Conservation (phyloP, 257 asterid genomes). For the Rhazya stricta region DNA sequence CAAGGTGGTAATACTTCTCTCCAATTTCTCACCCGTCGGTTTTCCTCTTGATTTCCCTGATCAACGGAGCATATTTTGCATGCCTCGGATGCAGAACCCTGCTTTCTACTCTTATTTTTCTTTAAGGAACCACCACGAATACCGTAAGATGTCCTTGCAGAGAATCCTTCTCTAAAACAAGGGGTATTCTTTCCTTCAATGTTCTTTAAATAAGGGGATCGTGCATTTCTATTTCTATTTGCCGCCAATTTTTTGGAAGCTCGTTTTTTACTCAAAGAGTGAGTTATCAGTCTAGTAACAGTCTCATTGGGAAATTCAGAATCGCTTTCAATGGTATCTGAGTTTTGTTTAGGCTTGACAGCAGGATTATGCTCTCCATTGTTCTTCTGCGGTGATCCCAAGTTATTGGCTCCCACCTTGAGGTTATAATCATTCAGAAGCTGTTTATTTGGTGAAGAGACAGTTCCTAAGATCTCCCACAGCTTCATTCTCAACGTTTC, state of each 20-base stretch:
- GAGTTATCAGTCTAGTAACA: conserved; percentile 47
- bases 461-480: conserved; percentile 68
- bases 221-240: conserved; percentile 30
- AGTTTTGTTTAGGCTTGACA: conserved; percentile 39
- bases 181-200: conserved; percentile 29
- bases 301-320: conserved; percentile 39
- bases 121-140: conserved; percentile 35
- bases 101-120: conserved; percentile 34
- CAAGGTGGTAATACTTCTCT: conserved; percentile 28
- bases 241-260: conserved; percentile 32
- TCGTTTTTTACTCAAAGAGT: conserved; percentile 43
- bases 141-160: conserved; percentile 36
- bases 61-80: conserved; percentile 22
- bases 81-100: conserved; percentile 31
- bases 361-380: conserved; percentile 25
- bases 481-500: conserved; percentile 63
- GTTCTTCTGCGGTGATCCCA: conserved; percentile 30
- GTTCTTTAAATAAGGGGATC: conserved; percentile 26
- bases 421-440: conserved; percentile 24
- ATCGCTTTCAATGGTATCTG: conserved; percentile 83
- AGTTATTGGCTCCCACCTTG: conserved; percentile 20
- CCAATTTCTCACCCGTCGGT: conserved; percentile 32
- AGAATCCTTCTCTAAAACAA: conserved; percentile 34
- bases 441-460: conserved; percentile 52
- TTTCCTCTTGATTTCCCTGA: conserved; percentile 33